Conservation (phyloP, 257 asterid genomes). For the Plantago major region DNA sequence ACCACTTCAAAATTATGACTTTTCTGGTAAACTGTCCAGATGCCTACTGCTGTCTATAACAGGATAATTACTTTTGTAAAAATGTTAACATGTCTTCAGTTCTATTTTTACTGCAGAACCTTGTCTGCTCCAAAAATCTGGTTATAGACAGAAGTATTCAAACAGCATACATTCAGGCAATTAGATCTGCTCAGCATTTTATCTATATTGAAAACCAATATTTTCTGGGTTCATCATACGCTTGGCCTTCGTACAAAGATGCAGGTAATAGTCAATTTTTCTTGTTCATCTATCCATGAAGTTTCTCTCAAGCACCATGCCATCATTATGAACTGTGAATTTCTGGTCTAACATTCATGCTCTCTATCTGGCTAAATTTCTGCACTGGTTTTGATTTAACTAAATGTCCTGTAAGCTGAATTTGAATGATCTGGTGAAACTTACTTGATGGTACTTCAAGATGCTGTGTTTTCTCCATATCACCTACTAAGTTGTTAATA, state of each 20-base stretch:
- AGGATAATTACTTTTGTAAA: constrained; percentile 5
- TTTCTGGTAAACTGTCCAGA: constrained; percentile 11
- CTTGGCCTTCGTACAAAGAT: constrained; percentile 80
- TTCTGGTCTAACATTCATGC: not conserved
- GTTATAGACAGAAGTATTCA: constrained; percentile 85
- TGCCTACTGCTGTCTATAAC: constrained; percentile 1
- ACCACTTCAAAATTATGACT: constrained; percentile 1
- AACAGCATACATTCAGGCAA: constrained; percentile 81
- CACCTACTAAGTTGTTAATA: constrained; percentile 7
- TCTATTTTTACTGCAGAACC: constrained; percentile 46
- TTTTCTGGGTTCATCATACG: constrained; percentile 90
- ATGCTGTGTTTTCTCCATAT: constrained; percentile 7
- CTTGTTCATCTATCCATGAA: constrained; percentile 11
- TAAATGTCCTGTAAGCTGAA: constrained; percentile 2
- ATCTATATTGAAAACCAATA: constrained; percentile 88
- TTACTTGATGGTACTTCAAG: constrained; percentile 2
- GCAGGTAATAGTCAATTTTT: constrained; percentile 49
- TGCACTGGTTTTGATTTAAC: not conserved
- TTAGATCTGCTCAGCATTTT: constrained; percentile 88
- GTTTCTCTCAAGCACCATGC: constrained; percentile 10
- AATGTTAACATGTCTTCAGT: not conserved
- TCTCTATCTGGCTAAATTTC: constrained; percentile 14
- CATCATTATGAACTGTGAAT: not conserved
- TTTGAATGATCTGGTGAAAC: not conserved
- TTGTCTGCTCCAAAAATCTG: constrained; percentile 58